Evolutionary conservation across 805 yeast genomes (phyloP).

Genomic region (Hanseniaspora lindneri): DNA sequence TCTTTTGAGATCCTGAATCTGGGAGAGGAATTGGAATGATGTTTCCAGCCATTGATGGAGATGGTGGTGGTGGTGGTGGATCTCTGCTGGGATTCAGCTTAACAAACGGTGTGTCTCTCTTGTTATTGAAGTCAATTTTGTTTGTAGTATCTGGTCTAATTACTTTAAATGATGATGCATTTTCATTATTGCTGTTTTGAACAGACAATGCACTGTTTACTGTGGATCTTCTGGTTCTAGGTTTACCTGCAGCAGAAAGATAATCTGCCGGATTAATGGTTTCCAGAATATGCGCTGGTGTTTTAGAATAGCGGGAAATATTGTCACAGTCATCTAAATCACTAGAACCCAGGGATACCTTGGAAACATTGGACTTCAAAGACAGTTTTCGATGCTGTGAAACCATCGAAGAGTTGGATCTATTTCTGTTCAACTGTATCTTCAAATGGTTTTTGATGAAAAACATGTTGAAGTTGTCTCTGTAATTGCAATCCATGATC

Average conservation of each 20-base stretch:
- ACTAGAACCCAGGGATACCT: conserved; percentile 14
- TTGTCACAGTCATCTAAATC: conserved; percentile 15
- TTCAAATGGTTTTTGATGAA: conserved; percentile 25
- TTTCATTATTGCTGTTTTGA: conserved; percentile 19
- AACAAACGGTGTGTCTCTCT: conserved; percentile 63
- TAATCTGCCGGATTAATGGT: conserved; percentile 14
- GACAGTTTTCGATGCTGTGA: conserved; percentile 25
- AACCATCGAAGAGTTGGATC: conserved; percentile 17
- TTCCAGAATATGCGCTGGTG: conserved; percentile 22
- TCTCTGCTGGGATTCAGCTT: conserved; percentile 56
- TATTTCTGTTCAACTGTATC: conserved; percentile 19
- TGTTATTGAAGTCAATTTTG: conserved; percentile 72
- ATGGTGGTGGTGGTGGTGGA: conserved; percentile 57
- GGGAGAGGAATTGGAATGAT: background rate
- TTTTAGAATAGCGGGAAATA: conserved; percentile 27
- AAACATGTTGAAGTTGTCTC: conserved; percentile 18
- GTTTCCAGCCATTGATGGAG: conserved; percentile 18
- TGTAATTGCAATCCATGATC: conserved; percentile 21
- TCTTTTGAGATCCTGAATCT: conserved; percentile 8
- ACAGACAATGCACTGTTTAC: conserved; percentile 23
- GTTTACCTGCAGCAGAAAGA: background rate
- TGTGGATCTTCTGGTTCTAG: conserved; percentile 16
- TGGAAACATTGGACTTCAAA: conserved; percentile 24
- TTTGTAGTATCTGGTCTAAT: conserved; percentile 49
- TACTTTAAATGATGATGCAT: conserved; percentile 49